phyloP scores from a whole-genome alignment of 768 basidiomycete genomes.

The Serendipita sp. region DNA sequence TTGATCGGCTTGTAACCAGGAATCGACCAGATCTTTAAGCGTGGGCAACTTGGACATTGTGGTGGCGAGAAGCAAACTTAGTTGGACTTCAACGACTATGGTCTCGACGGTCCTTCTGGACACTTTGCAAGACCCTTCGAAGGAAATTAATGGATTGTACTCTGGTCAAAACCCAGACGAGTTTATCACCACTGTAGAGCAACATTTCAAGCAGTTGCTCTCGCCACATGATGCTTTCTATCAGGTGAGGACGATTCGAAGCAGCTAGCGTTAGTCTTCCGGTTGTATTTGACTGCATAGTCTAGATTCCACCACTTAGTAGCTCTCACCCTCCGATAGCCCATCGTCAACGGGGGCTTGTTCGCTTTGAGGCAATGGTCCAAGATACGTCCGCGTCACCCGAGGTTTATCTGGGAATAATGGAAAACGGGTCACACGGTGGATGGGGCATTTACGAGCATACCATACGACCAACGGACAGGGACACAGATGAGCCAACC shows the following conservation, averaged over 20 bases:
- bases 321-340: not conserved
- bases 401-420: slow-evolving; percentile 45
- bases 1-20: slow-evolving; percentile 11
- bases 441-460: slow-evolving; percentile 54
- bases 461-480: slow-evolving; percentile 11
- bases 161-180: not conserved
- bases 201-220: slow-evolving; percentile 2
- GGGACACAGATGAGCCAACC: slow-evolving; percentile 17
- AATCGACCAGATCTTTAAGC: slow-evolving; percentile 7
- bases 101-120: not conserved
- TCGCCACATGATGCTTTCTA: slow-evolving; percentile 1
- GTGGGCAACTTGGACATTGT: not conserved
- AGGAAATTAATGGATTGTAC: not conserved
- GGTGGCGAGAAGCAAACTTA: not conserved
- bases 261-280: not conserved
- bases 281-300: not conserved
- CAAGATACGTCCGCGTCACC: slow-evolving; percentile 64
- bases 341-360: slow-evolving; percentile 3
- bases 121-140: not conserved
- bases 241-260: not conserved
- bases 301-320: not conserved
- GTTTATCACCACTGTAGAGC: not conserved
- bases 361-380: slow-evolving; percentile 19
- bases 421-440: slow-evolving; percentile 30
- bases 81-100: not conserved